A percentile compares a stretch with the other conserved stretches of the same genome.
Conservation (phyloP, 2,329 filamentous ascomycete species). For the Drechslerella coelobrocha region DNA sequence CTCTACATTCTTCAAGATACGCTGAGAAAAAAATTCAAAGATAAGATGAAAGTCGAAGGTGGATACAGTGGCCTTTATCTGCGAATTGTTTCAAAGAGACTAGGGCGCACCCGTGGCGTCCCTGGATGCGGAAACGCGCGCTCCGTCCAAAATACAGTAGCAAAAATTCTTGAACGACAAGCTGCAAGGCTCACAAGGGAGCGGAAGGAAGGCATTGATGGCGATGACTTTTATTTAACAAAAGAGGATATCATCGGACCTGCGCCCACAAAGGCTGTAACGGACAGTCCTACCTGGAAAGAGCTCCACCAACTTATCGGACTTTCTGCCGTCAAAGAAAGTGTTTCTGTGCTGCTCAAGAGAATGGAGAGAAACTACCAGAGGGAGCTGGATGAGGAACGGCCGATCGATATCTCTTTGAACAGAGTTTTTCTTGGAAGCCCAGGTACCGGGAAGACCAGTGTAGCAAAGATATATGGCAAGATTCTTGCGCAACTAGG, state of each 20-base stretch:
- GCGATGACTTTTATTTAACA: constrained; percentile 68
- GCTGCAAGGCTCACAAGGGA: constrained; percentile 64
- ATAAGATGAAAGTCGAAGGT: constrained; percentile 67
- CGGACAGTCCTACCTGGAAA: constrained; percentile 64
- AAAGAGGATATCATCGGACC: constrained; percentile 76
- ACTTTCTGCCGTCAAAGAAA: constrained; percentile 68
- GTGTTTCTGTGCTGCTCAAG: constrained; percentile 67
- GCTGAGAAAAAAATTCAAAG: constrained; percentile 65
- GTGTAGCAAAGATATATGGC: constrained; percentile 75
- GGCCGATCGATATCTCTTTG: constrained; percentile 67
- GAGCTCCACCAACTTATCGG: constrained; percentile 68
- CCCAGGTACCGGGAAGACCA: constrained; percentile 79
- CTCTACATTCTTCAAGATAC: constrained; percentile 66
- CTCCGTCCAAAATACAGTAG: constrained; percentile 69
- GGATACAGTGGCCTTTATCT: constrained; percentile 68
- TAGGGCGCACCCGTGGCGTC: constrained; percentile 69
- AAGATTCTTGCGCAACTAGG: constrained; percentile 72
- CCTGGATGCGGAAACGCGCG: constrained; percentile 78
- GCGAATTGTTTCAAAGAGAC: constrained; percentile 68
- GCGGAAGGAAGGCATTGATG: constrained; percentile 58
- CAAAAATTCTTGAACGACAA: constrained; percentile 67
- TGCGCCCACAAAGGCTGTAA: constrained; percentile 66
- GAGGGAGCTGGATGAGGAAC: constrained; percentile 69
- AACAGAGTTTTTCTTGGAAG: constrained; percentile 74
- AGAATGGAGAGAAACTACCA: constrained; percentile 70